Evolutionary conservation across 257 asterid genomes (phyloP), one percentile per base, ranked within the genome.

Genomic region (Salvia rosmarinus): DNA sequence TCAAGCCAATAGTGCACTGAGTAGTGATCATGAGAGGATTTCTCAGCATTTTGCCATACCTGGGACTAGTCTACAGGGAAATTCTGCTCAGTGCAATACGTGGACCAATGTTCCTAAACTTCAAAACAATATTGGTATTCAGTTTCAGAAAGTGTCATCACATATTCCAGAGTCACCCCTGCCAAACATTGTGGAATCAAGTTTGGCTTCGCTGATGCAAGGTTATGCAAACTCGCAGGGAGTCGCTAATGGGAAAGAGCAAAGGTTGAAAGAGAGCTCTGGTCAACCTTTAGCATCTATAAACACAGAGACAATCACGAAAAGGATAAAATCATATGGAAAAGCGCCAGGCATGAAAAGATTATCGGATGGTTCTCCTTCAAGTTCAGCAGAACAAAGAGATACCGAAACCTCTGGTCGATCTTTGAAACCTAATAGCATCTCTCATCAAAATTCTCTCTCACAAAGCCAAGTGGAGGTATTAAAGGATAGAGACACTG

Each of bases 381-480:
- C 89, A 16, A 81, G 64, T 81, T 77, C 93, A 59, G 72, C 76
- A 39, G 70, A 77, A 40, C 88, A 79, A 49, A 82, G 78, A 70
- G 89, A 91, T 70, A 81, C 87, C 71, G 21, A 86, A 83, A 90
- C 87, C 73, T 87, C 88, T 78, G 96, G 94, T 60, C 89, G 82
- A 68, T 80, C 87, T 60, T 42, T 90, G 87, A 82, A 78, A 75
- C 87, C 93, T 49, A 85, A 82, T 80, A 80, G 65, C 76, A 54
- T 64, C 5, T 71, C 82, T 40, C 80, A 85, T 67, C 86, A 74
- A 74, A 83, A 81, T 64, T 79, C 66, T 64, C 64, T 82, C 70
- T 75, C 72, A 46, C 80, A 65, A 68, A 84, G 81, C 76, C 94
- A 84, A 68, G 56, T 82, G 78, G 83, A 40, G 62, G 80, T 68